Evolutionary conservation across 73 alveolate species (phyloP).

Genomic region (Breviolum minutum): DNA sequence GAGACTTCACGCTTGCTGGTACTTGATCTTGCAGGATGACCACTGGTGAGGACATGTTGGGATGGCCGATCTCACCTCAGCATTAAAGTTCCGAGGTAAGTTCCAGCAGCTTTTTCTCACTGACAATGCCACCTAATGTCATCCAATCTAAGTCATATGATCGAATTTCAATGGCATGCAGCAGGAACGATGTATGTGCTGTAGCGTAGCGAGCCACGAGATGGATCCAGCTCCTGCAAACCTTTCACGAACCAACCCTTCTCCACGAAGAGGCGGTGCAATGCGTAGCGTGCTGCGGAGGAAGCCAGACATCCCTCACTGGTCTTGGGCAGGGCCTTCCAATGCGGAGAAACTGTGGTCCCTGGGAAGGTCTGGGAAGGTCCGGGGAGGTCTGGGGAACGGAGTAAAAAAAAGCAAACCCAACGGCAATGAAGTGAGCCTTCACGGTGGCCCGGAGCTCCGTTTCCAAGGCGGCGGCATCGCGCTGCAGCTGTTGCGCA

Average conservation of each 20-base stretch:
- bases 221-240: conserved; percentile 64
- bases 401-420: too few species aligned
- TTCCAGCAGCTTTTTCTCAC: too few species aligned
- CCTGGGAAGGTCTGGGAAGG: too few species aligned
- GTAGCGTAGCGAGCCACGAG: neutral
- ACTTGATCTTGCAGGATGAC: conserved; percentile 55
- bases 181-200: too few species aligned
- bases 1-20: neutral
- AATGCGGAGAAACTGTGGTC: neutral
- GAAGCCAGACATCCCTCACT: conserved; percentile 23
- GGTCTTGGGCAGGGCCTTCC: conserved; percentile 64
- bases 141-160: neutral
- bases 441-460: conserved; percentile 36
- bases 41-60: conserved; percentile 50
- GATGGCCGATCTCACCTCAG: conserved; percentile 7
- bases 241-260: conserved; percentile 75
- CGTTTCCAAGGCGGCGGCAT: conserved; percentile 21
- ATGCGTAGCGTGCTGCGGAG: conserved; percentile 60
- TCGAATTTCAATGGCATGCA: neutral
- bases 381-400: too few species aligned
- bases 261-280: conserved; percentile 64
- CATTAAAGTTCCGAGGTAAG: neutral
- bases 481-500: conserved; percentile 36
- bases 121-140: neutral
- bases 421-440: too few species aligned